phyloP scores from a whole-genome alignment of 2,329 filamentous ascomycete genomes.

The Onygenales sp. region DNA sequence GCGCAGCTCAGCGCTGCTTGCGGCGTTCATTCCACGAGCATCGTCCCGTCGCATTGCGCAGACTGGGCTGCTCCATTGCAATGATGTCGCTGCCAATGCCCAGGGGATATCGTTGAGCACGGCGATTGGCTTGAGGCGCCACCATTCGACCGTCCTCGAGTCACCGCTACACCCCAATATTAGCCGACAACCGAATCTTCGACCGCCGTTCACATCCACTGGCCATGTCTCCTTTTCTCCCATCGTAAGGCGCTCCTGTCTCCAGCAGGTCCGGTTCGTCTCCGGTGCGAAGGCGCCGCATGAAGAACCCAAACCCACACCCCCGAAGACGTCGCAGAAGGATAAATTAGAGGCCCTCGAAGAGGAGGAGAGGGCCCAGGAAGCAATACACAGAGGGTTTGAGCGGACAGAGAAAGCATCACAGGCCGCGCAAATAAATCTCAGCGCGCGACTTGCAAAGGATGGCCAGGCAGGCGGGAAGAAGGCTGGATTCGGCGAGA shows the following conservation, averaged over 20 bases:
- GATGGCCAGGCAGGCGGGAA: conserved; percentile 48
- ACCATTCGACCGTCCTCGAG: conserved; percentile 17
- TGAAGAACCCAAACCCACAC: background rate
- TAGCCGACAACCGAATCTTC: conserved; percentile 7
- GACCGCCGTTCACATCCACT: conserved; percentile 10
- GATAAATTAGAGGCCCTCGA: conserved; percentile 8
- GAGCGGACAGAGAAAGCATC: conserved; percentile 72
- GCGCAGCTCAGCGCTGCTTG: conserved; percentile 33
- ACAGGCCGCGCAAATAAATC: conserved; percentile 78
- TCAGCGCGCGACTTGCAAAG: conserved; percentile 78
- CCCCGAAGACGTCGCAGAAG: background rate
- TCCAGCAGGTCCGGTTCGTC: conserved; percentile 18
- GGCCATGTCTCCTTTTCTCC: conserved; percentile 8
- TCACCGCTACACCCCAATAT: conserved; percentile 4
- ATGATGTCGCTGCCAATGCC: background rate
- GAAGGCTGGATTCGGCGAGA: conserved; percentile 59
- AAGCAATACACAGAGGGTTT: conserved; percentile 51
- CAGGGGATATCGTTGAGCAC: background rate
- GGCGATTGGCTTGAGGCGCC: conserved; percentile 11
- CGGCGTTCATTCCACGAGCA: conserved; percentile 24
- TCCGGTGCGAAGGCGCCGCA: conserved; percentile 15
- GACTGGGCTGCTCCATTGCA: conserved; percentile 4
- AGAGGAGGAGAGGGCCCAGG: conserved; percentile 26
- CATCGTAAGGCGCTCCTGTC: conserved; percentile 4
- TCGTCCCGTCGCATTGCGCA: conserved; percentile 18